A percentile compares a stretch with the other conserved stretches of the same genome.
These are phyloP conservation scores for Bisporella sp. DNA, from an alignment of 2,329 filamentous ascomycete species.

Conservation along the genomic window DNA sequence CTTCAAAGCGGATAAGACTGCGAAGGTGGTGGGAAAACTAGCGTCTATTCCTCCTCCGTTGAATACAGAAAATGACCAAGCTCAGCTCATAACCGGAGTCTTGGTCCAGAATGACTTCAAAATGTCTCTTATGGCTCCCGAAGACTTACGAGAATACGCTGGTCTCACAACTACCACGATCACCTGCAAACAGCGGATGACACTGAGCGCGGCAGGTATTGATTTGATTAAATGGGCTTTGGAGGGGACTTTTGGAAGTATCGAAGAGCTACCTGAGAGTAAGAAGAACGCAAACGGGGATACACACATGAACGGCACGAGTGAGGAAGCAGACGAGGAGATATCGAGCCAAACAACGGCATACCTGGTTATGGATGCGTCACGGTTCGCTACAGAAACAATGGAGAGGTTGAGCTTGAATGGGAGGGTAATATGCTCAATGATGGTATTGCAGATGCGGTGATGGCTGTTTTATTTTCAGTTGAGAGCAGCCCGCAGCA, in stretches of 20 bases:
- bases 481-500: slow-evolving; percentile 88
- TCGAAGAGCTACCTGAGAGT: slow-evolving; percentile 53
- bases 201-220: slow-evolving; percentile 78
- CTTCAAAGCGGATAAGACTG: slow-evolving; percentile 90
- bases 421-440: slow-evolving; percentile 99
- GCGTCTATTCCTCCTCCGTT: slow-evolving; percentile 63
- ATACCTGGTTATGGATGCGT: slow-evolving; percentile 83
- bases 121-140: slow-evolving; percentile 91
- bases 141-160: slow-evolving; percentile 92
- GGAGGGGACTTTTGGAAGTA: slow-evolving; percentile 85
- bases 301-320: slow-evolving; percentile 30
- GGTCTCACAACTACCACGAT: slow-evolving; percentile 96
- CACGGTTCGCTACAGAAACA: slow-evolving; percentile 67
- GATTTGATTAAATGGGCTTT: slow-evolving; percentile 92
- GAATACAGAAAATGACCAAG: slow-evolving; percentile 36
- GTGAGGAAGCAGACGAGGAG: slow-evolving; percentile 59
- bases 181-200: slow-evolving; percentile 84
- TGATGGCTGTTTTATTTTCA: slow-evolving; percentile 85
- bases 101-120: slow-evolving; percentile 98
- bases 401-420: slow-evolving; percentile 80
- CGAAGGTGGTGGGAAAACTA: slow-evolving; percentile 91
- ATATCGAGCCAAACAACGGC: slow-evolving; percentile 45
- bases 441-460: slow-evolving; percentile 94
- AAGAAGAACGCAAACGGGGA: slow-evolving; percentile 18
- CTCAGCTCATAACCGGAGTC: slow-evolving; percentile 73